Conservation (phyloP, 352 stramenopile genomes). For the Phytophthora syringae region DNA sequence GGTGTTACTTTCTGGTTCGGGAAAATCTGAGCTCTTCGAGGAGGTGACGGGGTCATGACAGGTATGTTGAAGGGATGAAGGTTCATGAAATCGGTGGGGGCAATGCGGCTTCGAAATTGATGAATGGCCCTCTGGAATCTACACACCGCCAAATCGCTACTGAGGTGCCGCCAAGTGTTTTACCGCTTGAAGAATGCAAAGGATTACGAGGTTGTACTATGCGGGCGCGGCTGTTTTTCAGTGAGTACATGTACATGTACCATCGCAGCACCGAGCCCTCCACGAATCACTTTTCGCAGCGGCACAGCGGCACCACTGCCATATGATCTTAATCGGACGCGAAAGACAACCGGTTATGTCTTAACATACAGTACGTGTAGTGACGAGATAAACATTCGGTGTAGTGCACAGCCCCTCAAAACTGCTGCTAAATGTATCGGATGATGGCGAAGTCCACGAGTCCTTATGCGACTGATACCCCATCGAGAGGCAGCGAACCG, state of each 20-base stretch:
- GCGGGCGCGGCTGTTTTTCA: constrained; percentile 15
- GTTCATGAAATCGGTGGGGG: neutral
- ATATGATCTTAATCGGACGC: neutral
- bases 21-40: constrained; percentile 16
- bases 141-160: constrained; percentile 20
- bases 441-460: neutral
- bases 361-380: no score
- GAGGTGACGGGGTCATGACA: neutral
- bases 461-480: neutral
- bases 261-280: constrained; percentile 13
- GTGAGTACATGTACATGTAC: constrained; percentile 4
- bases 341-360: neutral
- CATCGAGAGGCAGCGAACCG: neutral
- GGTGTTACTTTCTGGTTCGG: constrained; percentile 1
- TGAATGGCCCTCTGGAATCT: neutral
- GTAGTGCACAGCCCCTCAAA: neutral
- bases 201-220: constrained; percentile 5
- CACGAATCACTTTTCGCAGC: constrained; percentile 1
- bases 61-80: neutral
- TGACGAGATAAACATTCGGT: neutral
- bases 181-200: constrained; percentile 20
- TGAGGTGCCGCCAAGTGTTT: constrained; percentile 6
- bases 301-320: neutral
- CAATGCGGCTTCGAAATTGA: constrained; percentile 2
- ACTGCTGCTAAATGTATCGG: neutral